Conservation (phyloP, 1,139 yeast genomes). For the Schizosaccharomyces versatilis region DNA sequence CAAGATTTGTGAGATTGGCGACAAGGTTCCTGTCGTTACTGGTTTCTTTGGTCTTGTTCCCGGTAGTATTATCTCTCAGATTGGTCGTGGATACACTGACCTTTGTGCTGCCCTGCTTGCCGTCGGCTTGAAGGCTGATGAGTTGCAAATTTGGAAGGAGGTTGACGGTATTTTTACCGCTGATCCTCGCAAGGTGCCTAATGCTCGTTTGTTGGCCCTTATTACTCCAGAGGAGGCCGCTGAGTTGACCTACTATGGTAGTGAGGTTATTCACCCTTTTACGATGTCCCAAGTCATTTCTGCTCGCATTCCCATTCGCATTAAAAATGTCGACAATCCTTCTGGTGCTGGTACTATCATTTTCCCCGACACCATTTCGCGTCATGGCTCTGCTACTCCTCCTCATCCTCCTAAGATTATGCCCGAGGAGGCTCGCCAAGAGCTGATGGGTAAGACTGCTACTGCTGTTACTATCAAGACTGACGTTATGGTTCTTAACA, state of each 20-base stretch:
- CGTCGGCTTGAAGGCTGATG: constrained; percentile 79
- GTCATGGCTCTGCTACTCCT: constrained; percentile 73
- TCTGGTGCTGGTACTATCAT: constrained; percentile 75
- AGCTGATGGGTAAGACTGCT: constrained; percentile 30
- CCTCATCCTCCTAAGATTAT: constrained; percentile 76
- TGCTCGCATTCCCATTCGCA: constrained; percentile 88
- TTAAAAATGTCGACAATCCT: constrained; percentile 87
- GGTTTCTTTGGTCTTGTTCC: constrained; percentile 91
- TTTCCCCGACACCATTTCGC: constrained; percentile 70
- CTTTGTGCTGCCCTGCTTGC: constrained; percentile 92
- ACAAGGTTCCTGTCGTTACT: constrained; percentile 58
- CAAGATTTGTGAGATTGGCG: constrained; percentile 25
- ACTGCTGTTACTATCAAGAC: constrained; percentile 93
- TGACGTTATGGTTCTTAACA: constrained; percentile 73
- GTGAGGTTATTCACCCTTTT: constrained; percentile 94
- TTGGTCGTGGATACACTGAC: constrained; percentile 94
- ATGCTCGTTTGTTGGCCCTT: constrained; percentile 60
- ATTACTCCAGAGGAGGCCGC: constrained; percentile 98
- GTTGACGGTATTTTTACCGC: constrained; percentile 98
- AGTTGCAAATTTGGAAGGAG: constrained; percentile 93
- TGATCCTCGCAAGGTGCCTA: constrained; percentile 85
- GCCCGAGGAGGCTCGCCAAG: constrained; percentile 25
- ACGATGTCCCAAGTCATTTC: constrained; percentile 97
- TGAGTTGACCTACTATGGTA: constrained; percentile 87
- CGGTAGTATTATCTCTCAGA: constrained; percentile 76